Evolutionary conservation across 192 early-diverging fungal genomes (phyloP), one percentile per base, ranked within the genome.

Genomic region (Oehlia diaphana): DNA sequence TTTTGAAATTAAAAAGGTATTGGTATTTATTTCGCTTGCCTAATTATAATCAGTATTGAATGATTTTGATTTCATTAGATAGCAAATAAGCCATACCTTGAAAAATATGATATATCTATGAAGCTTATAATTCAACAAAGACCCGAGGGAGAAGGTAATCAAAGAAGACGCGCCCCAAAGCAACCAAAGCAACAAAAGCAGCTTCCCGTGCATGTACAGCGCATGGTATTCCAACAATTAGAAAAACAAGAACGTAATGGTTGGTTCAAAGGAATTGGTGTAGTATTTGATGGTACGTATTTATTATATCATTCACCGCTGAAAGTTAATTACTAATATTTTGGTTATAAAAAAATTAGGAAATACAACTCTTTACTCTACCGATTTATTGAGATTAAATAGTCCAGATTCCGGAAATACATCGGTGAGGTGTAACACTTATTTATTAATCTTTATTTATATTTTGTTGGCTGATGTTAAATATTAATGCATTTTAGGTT

Each of bases 1-100:
- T 26, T 79, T 79, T 58, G 78, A 79, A 64, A 2, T 79, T 4
- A 79, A 61, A 23, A 79, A 61, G 44, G 47, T 72, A 23, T 13
- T 37, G 58, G 58, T 28, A 42, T 10, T 10, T 28, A 3, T 31
- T n/a, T 62, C 28, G 9, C 12, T 62, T 31, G 58, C 7, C 39
- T 33, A 63, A 75, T 63, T 69, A 42, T 69, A 37, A 69, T 14
- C 8, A 0, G 13, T 37, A 12, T 7, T 39, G 35, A 69, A 21
- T 69, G 2, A 65, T 42, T 39, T 39, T 69, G 44, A 2, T 19
- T 69, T 35, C 37, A 7, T 50, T 23, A 72, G 70, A 72, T 50
- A 23, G 70, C 70, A 13, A 50, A 72, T 26, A 50, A 28, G 31
- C n/a, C 70, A 28, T 50, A 50, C 31, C 26, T 72, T 26, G 70